phyloP scores from a whole-genome alignment of 1,139 yeast genomes.

The Geotrichum restrictum region DNA sequence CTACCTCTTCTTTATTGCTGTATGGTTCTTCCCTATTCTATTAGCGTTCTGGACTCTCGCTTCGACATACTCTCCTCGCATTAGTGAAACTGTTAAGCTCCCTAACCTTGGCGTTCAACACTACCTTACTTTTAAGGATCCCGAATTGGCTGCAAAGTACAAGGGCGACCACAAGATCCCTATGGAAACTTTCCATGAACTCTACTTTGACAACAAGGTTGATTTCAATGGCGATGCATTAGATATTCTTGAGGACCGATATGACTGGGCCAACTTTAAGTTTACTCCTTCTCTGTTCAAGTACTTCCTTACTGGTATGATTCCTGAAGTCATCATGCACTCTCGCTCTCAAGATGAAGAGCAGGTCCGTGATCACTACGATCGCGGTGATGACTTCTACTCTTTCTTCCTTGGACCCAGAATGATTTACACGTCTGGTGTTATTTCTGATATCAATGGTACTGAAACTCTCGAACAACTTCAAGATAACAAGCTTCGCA shows the following conservation, averaged over 20 bases:
- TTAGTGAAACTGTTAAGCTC: slow-evolving; percentile 70
- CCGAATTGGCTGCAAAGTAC: slow-evolving; percentile 67
- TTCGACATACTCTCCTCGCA: slow-evolving; percentile 74
- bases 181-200: slow-evolving; percentile 88
- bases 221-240: slow-evolving; percentile 84
- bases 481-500: slow-evolving; percentile 84
- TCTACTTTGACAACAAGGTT: slow-evolving; percentile 79
- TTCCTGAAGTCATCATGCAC: slow-evolving; percentile 90
- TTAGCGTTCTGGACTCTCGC: slow-evolving; percentile 78
- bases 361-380: slow-evolving; percentile 93
- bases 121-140: slow-evolving; percentile 79
- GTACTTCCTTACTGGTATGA: slow-evolving; percentile 81
- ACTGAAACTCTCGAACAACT: slow-evolving; percentile 81
- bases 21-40: slow-evolving; percentile 62
- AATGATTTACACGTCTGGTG: slow-evolving; percentile 89
- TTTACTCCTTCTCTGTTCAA: slow-evolving; percentile 73
- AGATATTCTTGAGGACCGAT: slow-evolving; percentile 79
- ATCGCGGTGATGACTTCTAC: slow-evolving; percentile 94
- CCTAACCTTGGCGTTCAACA: slow-evolving; percentile 77
- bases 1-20: slow-evolving; percentile 48
- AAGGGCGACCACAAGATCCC: slow-evolving; percentile 74
- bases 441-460: slow-evolving; percentile 63
- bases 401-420: slow-evolving; percentile 92
- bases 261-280: slow-evolving; percentile 83
- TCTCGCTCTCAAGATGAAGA: slow-evolving; percentile 93